These are phyloP conservation scores for Laguncularia racemosa DNA, from an alignment of 345 rosid species.

Conservation along the genomic window DNA sequence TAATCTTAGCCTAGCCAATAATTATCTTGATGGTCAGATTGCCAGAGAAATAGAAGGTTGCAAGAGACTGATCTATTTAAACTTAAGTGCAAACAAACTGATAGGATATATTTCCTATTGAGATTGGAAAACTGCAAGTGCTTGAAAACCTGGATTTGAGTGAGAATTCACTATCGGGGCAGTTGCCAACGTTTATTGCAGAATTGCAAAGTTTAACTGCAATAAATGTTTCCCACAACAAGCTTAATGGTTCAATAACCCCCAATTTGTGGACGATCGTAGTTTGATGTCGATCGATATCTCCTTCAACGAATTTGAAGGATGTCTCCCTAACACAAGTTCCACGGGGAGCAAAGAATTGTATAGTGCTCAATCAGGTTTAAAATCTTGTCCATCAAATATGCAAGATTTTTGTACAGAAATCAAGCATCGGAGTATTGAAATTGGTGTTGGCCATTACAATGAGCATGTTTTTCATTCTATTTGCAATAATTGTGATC, in stretches of 20 bases:
- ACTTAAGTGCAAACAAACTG: slow-evolving; percentile 8
- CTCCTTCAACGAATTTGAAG: slow-evolving; percentile 22
- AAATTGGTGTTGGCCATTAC: too few relatives aligned
- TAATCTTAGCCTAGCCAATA: slow-evolving; percentile 3
- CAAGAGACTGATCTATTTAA: neutral
- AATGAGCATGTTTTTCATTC: too few relatives aligned
- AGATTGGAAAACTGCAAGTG: neutral
- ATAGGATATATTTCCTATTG: neutral
- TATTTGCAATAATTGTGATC: too few relatives aligned
- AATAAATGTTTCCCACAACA: slow-evolving; percentile 8
- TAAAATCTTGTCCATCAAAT: too few relatives aligned
- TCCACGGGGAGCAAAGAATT: slow-evolving; percentile 18
- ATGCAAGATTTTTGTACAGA: too few relatives aligned
- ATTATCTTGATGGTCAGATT: slow-evolving; percentile 8
- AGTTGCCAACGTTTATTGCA: neutral
- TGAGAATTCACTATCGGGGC: slow-evolving; percentile 1
- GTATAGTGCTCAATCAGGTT: too few relatives aligned
- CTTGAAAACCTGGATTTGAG: slow-evolving; percentile 6
- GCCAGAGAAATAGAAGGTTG: neutral
- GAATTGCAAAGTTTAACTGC: neutral
- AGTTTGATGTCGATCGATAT: slow-evolving; percentile 13
- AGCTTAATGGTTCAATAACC: slow-evolving; percentile 4
- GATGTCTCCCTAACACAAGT: slow-evolving; percentile 23
- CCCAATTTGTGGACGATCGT: slow-evolving; percentile 6
- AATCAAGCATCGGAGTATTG: too few relatives aligned